These are phyloP conservation scores for Aquilaria agallochum DNA, from an alignment of 441 rosid species.

Conservation along the genomic window DNA sequence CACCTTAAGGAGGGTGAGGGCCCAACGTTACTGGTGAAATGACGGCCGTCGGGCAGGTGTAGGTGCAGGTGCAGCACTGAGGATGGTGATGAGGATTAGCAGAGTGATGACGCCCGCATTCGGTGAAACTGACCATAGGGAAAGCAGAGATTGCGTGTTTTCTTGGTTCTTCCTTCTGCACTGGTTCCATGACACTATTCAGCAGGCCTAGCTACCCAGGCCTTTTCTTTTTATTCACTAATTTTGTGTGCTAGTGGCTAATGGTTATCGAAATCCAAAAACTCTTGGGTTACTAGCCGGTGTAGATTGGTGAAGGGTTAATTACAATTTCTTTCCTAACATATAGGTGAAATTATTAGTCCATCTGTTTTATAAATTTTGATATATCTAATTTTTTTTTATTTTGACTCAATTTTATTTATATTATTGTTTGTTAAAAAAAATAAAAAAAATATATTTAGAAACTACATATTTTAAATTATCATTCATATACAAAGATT, in stretches of 20 bases:
- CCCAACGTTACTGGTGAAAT: constrained; percentile 17
- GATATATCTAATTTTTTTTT: no score
- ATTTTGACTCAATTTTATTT: no score
- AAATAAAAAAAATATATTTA: no score
- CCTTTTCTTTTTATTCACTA: no score
- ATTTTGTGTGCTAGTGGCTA: background rate
- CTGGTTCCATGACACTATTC: no score
- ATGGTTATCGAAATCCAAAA: background rate
- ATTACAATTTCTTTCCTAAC: background rate
- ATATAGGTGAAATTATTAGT: background rate
- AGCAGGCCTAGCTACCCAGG: no score
- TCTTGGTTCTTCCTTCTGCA: background rate
- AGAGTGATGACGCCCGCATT: constrained; percentile 21
- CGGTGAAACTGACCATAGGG: background rate
- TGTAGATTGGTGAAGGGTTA: background rate
- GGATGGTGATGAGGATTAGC: constrained; percentile 3
- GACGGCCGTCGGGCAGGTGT: constrained; percentile 22
- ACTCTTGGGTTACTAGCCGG: background rate
- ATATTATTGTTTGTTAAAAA: no score
- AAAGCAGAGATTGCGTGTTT: constrained; percentile 9
- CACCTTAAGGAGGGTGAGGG: background rate
- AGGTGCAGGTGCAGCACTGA: constrained; percentile 9
- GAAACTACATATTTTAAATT: no score
- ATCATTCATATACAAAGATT: no score
- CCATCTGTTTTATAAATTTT: no score